phyloP scores from a whole-genome alignment of 306 rosid species.

The Trifolium repens region DNA sequence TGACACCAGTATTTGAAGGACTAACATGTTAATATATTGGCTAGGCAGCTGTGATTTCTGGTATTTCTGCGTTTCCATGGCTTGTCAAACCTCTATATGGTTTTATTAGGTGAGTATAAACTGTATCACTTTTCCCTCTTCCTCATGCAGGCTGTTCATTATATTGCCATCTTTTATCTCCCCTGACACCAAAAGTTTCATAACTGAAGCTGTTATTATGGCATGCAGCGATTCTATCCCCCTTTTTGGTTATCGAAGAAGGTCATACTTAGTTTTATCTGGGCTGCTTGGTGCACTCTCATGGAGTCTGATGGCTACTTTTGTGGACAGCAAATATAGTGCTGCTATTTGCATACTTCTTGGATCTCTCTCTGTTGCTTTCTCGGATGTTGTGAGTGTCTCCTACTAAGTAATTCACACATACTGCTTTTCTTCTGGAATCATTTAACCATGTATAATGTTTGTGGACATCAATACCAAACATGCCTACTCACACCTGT shows the following conservation, averaged over 20 bases:
- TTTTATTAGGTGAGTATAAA: conserved; percentile 75
- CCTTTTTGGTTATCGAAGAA: conserved; percentile 94
- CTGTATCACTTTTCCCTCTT: conserved; percentile 24
- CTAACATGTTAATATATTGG: conserved; percentile 55
- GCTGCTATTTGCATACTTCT: conserved; percentile 92
- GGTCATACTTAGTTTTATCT: conserved; percentile 90
- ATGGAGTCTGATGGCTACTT: conserved; percentile 90
- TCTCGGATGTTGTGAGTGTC: conserved; percentile 96
- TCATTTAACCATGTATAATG: background rate
- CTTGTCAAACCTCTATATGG: conserved; percentile 93
- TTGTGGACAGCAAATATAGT: conserved; percentile 76
- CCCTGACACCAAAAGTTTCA: conserved; percentile 1
- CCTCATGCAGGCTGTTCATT: conserved; percentile 11
- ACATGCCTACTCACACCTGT: background rate
- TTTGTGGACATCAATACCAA: conserved; percentile 27
- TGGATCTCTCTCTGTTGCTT: conserved; percentile 97
- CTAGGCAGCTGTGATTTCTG: conserved; percentile 97
- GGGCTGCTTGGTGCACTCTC: conserved; percentile 98
- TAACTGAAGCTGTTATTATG: conserved; percentile 30
- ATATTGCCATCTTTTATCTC: background rate
- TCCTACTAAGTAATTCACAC: conserved; percentile 22
- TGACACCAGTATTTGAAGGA: conserved; percentile 21
- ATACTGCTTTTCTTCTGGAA: conserved; percentile 10
- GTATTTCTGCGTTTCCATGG: conserved; percentile 89
- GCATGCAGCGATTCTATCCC: conserved; percentile 92